Evolutionary conservation across 1,284 basidiomycete species (phyloP), one percentile per base, ranked within the genome.

Genomic region (Cryptococcus amylolentus): DNA sequence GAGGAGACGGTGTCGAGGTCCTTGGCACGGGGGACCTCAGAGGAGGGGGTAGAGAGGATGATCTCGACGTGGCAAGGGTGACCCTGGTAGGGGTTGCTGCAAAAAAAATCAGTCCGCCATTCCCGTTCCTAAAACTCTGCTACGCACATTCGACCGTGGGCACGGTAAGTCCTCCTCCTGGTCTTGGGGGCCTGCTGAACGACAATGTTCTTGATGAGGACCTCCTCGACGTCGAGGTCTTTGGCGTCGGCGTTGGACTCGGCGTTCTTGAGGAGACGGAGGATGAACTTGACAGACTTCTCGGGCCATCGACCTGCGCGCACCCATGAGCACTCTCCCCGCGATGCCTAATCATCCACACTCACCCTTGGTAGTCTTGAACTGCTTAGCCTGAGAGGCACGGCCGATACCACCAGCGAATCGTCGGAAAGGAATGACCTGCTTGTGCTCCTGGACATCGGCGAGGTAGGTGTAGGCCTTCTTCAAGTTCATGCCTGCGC

Each of bases 171-270:
- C 78, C 96, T 91, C 75, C 96, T 91, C 80, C 92, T 92, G 78
- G 96, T 99, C 91, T 98, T 98, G 65, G 95, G 96, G 66, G 96
- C 96, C 82, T 98, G 95, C 79, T 99, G 89, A 62, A 98, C 93
- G 67, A 91, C 89, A 69, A 98, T 97, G 85, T 89, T 96, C 84
- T 89, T 93, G 84, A 99, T 95, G 76, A 81, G 71, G 57, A 98
- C 87, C 65, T 95, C 91, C 74, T 98, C 94, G 61, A 89, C 82
- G 57, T 93, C 89, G 62, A 99, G 83, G 79, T 88, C 92, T 84
- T 98, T 99, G 71, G 91, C 92, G 72, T 98, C 95, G 64, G 96
- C 96, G 80, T 99, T 99, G 69, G 96, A 88, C 80, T 98, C 95
- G 53, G 96, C 96, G 80, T 98, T 99, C 86, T 98, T 98, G 70